phyloP scores from a whole-genome alignment of 1,139 yeast species.

The Williopsis jadinii region DNA sequence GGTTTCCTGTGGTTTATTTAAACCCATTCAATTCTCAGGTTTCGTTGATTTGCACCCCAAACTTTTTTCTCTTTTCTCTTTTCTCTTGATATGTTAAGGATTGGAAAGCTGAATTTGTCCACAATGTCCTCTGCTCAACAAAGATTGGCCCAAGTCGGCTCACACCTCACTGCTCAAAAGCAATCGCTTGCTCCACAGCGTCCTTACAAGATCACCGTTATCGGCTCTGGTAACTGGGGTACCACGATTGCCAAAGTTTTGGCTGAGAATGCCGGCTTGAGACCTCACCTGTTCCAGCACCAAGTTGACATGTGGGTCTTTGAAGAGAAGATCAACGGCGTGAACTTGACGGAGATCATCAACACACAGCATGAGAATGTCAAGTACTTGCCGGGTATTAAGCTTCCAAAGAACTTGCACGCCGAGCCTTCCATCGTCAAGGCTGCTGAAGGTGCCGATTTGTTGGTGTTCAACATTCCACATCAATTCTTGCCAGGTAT shows the following conservation, averaged over 20 bases:
- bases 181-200: slow-evolving; percentile 22
- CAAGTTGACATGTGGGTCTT: slow-evolving; percentile 87
- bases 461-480: slow-evolving; percentile 78
- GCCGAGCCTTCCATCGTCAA: slow-evolving; percentile 74
- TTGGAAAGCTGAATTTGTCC: too few species aligned
- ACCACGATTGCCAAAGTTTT: slow-evolving; percentile 85
- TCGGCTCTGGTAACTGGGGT: slow-evolving; percentile 80
- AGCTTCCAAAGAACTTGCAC: slow-evolving; percentile 63
- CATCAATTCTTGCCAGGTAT: slow-evolving; percentile 78
- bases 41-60: too few species aligned
- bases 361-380: slow-evolving; percentile 80
- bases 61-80: too few species aligned
- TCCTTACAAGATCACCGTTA: slow-evolving; percentile 51
- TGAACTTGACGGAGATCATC: slow-evolving; percentile 72
- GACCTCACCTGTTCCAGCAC: slow-evolving; percentile 55
- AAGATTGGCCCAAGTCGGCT: slow-evolving; percentile 16
- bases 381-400: slow-evolving; percentile 69
- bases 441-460: slow-evolving; percentile 67
- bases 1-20: too few species aligned
- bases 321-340: slow-evolving; percentile 63
- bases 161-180: slow-evolving; percentile 13
- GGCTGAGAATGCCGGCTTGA: slow-evolving; percentile 67
- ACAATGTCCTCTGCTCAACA: slow-evolving; percentile 15
- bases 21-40: too few species aligned
- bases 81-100: too few species aligned